These are phyloP conservation scores for Seiridium unicorne DNA, from an alignment of 2,329 filamentous ascomycete genomes.

Conservation along the genomic window DNA sequence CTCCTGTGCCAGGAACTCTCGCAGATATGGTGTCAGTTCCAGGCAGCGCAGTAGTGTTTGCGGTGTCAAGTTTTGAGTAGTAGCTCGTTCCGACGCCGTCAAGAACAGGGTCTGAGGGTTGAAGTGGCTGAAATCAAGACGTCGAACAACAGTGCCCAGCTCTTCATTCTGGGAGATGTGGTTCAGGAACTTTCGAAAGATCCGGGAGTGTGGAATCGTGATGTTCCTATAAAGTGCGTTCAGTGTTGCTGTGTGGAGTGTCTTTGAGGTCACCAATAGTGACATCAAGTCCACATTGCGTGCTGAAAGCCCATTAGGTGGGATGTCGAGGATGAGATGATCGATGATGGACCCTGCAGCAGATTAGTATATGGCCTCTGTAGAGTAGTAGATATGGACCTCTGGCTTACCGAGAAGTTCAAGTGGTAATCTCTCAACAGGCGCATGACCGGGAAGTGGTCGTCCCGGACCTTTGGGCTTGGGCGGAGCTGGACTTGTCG, in stretches of 20 bases:
- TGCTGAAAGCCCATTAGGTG: constrained; percentile 69
- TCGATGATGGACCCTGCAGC: constrained; percentile 68
- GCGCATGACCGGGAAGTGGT: constrained; percentile 45
- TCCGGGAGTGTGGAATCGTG: constrained; percentile 78
- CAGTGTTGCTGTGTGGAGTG: constrained; percentile 70
- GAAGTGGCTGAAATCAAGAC: constrained; percentile 83
- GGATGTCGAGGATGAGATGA: constrained; percentile 70
- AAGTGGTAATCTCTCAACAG: constrained; percentile 66
- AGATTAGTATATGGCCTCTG: not conserved
- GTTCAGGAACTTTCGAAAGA: constrained; percentile 77
- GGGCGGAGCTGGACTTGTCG: constrained; percentile 21
- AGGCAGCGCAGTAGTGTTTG: constrained; percentile 71
- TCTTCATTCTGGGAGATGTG: constrained; percentile 66
- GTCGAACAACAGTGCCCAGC: constrained; percentile 72
- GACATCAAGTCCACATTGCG: constrained; percentile 79
- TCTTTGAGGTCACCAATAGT: constrained; percentile 72
- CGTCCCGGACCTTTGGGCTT: constrained; percentile 31
- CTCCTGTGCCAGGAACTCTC: constrained; percentile 78
- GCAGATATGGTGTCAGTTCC: constrained; percentile 68
- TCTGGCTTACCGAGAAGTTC: constrained; percentile 65
- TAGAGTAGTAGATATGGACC: not conserved
- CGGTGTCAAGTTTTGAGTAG: constrained; percentile 74
- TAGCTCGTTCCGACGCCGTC: constrained; percentile 70
- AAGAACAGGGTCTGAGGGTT: constrained; percentile 76
- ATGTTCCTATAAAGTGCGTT: constrained; percentile 76